Conservation (phyloP, 73 alveolate genomes). For the Tetrahymena thermophila region DNA sequence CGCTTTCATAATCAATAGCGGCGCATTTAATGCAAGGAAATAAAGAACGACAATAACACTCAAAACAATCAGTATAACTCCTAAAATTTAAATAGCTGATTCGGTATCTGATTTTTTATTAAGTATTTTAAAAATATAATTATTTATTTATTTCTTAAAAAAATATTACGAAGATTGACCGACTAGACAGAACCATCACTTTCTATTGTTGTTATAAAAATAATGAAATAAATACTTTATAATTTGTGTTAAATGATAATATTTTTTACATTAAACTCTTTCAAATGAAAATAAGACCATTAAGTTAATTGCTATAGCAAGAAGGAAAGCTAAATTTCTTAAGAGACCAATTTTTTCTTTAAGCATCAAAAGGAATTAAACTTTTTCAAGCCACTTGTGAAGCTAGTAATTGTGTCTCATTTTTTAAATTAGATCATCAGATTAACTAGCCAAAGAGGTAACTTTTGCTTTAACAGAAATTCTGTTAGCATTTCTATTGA, state of each 20-base stretch:
- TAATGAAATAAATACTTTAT: not conserved
- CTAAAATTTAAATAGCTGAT: conserved; percentile 7
- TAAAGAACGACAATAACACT: conserved; percentile 38
- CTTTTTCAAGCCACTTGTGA: conserved; percentile 11
- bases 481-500: conserved; percentile 45
- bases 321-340: conserved; percentile 42
- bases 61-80: conserved; percentile 41
- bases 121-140: not conserved
- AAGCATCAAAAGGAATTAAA: conserved; percentile 29
- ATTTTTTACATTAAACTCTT: not conserved
- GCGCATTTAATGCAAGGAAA: conserved; percentile 48
- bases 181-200: not conserved
- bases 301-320: conserved; percentile 21
- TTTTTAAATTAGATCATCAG: conserved; percentile 34
- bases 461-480: conserved; percentile 51
- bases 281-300: conserved; percentile 38
- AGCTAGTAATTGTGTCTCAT: conserved; percentile 39
- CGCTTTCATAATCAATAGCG: conserved; percentile 38
- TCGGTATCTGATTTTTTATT: not conserved
- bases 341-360: conserved; percentile 28
- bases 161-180: conserved; percentile 1
- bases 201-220: not conserved
- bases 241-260: not conserved
- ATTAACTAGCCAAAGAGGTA: conserved; percentile 10
- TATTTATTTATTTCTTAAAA: not conserved